These are phyloP conservation scores for Eucalyptus sp. DNA, from an alignment of 345 rosid species.

Conservation along the genomic window DNA sequence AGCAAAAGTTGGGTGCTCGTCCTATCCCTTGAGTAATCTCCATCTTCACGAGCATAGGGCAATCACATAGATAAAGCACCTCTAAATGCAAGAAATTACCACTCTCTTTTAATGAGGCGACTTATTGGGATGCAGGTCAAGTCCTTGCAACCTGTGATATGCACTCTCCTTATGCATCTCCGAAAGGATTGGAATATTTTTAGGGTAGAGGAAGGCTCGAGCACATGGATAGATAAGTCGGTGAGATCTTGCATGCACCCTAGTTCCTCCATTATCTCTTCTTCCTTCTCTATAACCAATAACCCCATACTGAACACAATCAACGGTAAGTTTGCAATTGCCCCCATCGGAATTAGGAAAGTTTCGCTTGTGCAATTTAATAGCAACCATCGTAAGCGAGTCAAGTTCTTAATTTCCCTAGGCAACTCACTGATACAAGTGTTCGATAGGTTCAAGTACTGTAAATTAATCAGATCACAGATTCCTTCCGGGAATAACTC, in stretches of 20 bases:
- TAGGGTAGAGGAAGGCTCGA: background rate
- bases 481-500: background rate
- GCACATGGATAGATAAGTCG: background rate
- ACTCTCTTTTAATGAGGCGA: rapidly evolving
- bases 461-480: no score
- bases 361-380: rapidly evolving
- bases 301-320: background rate
- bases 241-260: background rate
- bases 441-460: background rate
- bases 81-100: no score
- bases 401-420: background rate
- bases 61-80: rapidly evolving
- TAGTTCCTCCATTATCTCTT: background rate
- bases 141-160: rapidly evolving
- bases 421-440: background rate
- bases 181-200: background rate
- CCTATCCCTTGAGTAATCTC: background rate
- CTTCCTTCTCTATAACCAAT: background rate
- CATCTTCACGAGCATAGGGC: background rate
- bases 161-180: background rate
- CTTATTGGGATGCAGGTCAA: background rate
- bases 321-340: background rate
- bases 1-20: background rate
- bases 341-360: background rate
- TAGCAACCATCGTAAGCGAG: background rate